Evolutionary conservation across 2,329 filamentous ascomycete genomes (phyloP).

Genomic region (Fusarium penzigii): DNA sequence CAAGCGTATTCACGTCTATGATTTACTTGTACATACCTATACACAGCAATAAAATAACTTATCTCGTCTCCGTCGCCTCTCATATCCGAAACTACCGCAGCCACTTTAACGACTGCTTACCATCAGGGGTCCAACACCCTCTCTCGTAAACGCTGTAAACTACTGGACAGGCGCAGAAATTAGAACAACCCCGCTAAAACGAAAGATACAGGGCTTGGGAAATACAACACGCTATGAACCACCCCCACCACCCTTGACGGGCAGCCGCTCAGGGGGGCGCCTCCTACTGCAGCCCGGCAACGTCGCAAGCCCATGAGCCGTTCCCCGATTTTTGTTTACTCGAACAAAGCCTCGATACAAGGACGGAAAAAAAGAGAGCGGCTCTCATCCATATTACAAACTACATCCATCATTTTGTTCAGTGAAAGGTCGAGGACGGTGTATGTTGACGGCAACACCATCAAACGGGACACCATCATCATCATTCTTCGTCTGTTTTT

Average conservation of each 20-base stretch:
- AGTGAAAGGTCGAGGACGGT: slow-evolving; percentile 28
- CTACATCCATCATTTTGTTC: slow-evolving; percentile 15
- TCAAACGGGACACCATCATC: slow-evolving; percentile 27
- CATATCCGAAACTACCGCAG: background rate
- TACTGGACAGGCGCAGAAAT: background rate
- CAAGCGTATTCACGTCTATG: too few relatives aligned
- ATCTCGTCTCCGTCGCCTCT: background rate
- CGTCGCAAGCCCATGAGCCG: slow-evolving; percentile 34
- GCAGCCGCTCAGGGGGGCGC: slow-evolving; percentile 21
- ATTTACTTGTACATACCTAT: too few relatives aligned
- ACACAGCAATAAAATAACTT: background rate
- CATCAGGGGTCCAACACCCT: background rate
- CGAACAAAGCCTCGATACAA: slow-evolving; percentile 7
- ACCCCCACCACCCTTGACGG: slow-evolving; percentile 10
- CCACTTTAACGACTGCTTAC: background rate
- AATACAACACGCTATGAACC: slow-evolving; percentile 24
- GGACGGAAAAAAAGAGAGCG: slow-evolving; percentile 7
- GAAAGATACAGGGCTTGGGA: slow-evolving; percentile 4
- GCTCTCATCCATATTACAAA: background rate
- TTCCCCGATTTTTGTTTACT: slow-evolving; percentile 49
- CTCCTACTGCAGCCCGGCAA: slow-evolving; percentile 39
- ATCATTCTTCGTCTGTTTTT: slow-evolving; percentile 23
- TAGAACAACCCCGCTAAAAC: slow-evolving; percentile 9
- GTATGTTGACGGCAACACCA: slow-evolving; percentile 28
- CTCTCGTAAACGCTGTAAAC: too few relatives aligned